Percentiles rank a stretch among this genome's conserved stretches.
Evolutionary conservation across 2,329 filamentous ascomycete species (phyloP).

Genomic region (Hymenotorrendiella dingleyae): DNA sequence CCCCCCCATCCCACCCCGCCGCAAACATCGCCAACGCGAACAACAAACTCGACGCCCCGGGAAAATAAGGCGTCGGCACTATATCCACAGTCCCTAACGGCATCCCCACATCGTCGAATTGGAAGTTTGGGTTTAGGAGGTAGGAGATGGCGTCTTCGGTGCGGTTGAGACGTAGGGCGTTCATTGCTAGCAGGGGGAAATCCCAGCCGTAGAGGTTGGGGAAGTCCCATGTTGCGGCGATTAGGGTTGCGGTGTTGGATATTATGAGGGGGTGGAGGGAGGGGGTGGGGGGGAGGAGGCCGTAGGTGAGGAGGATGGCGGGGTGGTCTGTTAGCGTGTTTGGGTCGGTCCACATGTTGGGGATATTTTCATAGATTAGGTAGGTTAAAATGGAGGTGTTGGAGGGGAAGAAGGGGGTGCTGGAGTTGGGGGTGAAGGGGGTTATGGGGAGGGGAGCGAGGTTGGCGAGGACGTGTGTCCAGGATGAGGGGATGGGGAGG

Average conservation of each 20-base stretch:
- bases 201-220: constrained; percentile 41
- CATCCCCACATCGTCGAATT: constrained; percentile 52
- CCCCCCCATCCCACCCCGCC: constrained; percentile 47
- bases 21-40: constrained; percentile 51
- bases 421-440: too few species aligned
- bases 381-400: too few species aligned
- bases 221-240: constrained; percentile 38
- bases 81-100: constrained; percentile 43
- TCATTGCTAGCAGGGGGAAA: constrained; percentile 42
- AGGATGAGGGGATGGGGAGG: constrained; percentile 37
- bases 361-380: constrained; percentile 47
- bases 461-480: constrained; percentile 44
- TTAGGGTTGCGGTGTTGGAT: constrained; percentile 34
- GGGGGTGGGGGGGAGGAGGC: constrained; percentile 36
- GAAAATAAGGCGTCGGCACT: constrained; percentile 55
- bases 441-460: constrained; percentile 47
- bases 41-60: constrained; percentile 43
- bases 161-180: constrained; percentile 37
- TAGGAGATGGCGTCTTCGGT: constrained; percentile 36
- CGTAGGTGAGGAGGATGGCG: constrained; percentile 40
- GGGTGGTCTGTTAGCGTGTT: constrained; percentile 37
- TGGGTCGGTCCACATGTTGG: constrained; percentile 39
- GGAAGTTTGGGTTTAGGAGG: constrained; percentile 42
- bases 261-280: constrained; percentile 34
- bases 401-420: too few species aligned